phyloP scores from a whole-genome alignment of 192 early-diverging fungal genomes.

The Chytriomyces hyalinus region DNA sequence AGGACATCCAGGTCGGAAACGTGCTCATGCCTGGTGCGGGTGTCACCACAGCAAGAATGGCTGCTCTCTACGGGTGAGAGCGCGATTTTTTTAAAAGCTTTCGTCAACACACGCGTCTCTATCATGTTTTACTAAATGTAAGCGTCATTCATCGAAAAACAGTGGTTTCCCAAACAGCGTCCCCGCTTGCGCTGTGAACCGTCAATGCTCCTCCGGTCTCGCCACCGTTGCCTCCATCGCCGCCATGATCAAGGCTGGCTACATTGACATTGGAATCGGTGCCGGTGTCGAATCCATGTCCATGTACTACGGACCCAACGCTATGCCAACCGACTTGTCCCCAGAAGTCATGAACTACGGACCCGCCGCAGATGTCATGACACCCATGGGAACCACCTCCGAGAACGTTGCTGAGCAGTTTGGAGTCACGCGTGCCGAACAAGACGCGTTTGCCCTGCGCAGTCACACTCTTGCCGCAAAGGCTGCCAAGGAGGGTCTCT shows the following conservation, averaged over 20 bases:
- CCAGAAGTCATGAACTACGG: constrained; percentile 77
- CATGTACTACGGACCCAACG: constrained; percentile 80
- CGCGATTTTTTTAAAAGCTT: neutral
- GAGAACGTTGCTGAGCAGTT: constrained; percentile 95
- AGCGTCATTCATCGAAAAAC: neutral
- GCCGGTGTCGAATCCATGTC: constrained; percentile 96
- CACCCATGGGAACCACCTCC: constrained; percentile 81
- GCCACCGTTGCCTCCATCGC: constrained; percentile 88
- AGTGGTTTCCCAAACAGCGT: constrained; percentile 78
- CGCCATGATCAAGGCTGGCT: constrained; percentile 83
- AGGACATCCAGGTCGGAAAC: constrained; percentile 96
- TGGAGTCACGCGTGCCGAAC: constrained; percentile 80
- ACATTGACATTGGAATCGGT: constrained; percentile 92
- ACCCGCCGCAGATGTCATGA: constrained; percentile 41
- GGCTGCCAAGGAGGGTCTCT: constrained; percentile 90
- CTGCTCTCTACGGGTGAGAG: constrained; percentile 76
- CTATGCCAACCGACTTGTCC: constrained; percentile 74
- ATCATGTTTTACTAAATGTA: neutral
- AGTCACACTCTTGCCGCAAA: constrained; percentile 83
- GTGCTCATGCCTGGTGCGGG: constrained; percentile 89
- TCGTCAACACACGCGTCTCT: too few relatives aligned
- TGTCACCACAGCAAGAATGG: constrained; percentile 88
- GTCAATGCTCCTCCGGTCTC: constrained; percentile 93
- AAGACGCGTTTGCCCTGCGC: constrained; percentile 87
- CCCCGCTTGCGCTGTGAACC: constrained; percentile 84